phyloP scores from a whole-genome alignment of 169 alveolate species.

The Eimeria falciformis region DNA sequence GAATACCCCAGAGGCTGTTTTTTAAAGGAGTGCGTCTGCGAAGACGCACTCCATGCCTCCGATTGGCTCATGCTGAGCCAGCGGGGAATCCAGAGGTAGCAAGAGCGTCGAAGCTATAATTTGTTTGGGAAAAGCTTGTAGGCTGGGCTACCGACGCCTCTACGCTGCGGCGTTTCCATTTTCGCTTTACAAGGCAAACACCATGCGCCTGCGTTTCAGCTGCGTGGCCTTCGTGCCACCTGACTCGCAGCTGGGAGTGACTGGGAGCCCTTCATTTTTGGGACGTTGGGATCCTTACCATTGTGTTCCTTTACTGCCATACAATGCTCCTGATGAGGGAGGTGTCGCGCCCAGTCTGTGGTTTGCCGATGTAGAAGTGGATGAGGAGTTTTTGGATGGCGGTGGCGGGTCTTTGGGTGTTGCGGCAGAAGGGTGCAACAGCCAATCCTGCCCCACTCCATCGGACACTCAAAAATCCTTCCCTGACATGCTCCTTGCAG shows the following conservation, averaged over 20 bases:
- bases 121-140: too few relatives aligned
- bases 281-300: conserved; percentile 68
- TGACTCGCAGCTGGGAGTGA: conserved; percentile 74
- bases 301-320: conserved; percentile 73
- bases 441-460: neutral
- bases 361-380: conserved; percentile 75
- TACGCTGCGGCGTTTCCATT: neutral
- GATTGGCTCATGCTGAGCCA: too few relatives aligned
- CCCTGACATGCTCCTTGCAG: conserved; percentile 54
- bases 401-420: neutral
- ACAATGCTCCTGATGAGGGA: conserved; percentile 52
- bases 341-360: conserved; percentile 77
- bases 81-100: too few relatives aligned
- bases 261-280: conserved; percentile 71
- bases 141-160: neutral
- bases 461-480: neutral
- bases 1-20: too few relatives aligned
- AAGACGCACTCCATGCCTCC: too few relatives aligned
- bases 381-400: neutral
- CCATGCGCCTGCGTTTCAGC: conserved; percentile 73
- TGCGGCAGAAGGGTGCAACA: conserved; percentile 30
- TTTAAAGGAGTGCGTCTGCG: too few relatives aligned
- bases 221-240: conserved; percentile 77
- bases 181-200: neutral
- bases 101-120: too few relatives aligned